These are phyloP conservation scores for Chalciporus sphaerocephalus DNA, from an alignment of 768 basidiomycete species.

Conservation along the genomic window DNA sequence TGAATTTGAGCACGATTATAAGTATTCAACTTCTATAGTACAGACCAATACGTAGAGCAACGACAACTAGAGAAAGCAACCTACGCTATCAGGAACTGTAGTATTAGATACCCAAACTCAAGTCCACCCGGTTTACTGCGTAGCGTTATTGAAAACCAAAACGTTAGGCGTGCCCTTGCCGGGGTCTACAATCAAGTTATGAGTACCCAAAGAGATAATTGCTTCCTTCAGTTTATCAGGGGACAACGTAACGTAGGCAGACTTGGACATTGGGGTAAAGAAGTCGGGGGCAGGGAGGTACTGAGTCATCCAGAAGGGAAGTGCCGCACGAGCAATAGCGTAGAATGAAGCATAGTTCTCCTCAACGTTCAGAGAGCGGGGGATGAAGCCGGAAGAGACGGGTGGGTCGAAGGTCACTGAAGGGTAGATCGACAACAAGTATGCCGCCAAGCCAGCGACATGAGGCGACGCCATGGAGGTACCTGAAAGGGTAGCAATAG, in stretches of 20 bases:
- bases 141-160: conserved; percentile 80
- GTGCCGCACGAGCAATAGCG: conserved; percentile 46
- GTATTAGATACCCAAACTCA: conserved; percentile 1
- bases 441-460: conserved; percentile 84
- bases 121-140: conserved; percentile 23
- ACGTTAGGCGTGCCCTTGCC: conserved; percentile 59
- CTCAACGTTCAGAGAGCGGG: conserved; percentile 32
- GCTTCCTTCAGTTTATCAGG: conserved; percentile 77
- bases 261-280: conserved; percentile 42
- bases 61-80: not conserved
- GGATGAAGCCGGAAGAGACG: conserved; percentile 36
- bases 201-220: conserved; percentile 55
- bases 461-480: conserved; percentile 97
- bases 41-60: conserved; percentile 5
- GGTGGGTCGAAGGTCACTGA: conserved; percentile 56
- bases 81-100: not conserved
- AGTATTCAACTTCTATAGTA: conserved; percentile 8
- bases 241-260: conserved; percentile 44
- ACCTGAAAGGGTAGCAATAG: conserved; percentile 78
- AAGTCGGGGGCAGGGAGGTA: conserved; percentile 54
- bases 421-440: conserved; percentile 87
- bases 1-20: not conserved
- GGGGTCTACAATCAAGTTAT: conserved; percentile 42
- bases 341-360: conserved; percentile 47
- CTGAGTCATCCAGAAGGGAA: conserved; percentile 54